These are phyloP conservation scores for Fulvia fulva DNA, from an alignment of 2,329 filamentous ascomycete species.

Conservation along the genomic window DNA sequence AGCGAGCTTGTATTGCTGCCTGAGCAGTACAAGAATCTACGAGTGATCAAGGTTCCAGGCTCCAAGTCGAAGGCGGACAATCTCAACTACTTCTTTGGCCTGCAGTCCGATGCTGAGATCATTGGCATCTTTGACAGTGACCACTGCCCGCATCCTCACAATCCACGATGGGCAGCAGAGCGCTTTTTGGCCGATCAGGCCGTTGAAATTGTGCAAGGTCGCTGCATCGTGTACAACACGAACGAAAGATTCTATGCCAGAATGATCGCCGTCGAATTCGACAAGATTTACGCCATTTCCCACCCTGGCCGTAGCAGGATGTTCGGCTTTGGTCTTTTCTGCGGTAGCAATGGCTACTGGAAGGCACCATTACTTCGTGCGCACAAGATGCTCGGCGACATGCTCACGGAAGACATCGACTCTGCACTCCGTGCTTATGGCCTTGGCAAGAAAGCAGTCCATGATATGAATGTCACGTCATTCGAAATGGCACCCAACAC, in stretches of 20 bases:
- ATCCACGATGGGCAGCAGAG: conserved; percentile 47
- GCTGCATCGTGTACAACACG: conserved; percentile 49
- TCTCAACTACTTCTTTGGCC: conserved; percentile 46
- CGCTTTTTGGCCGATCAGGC: conserved; percentile 41
- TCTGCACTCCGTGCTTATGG: conserved; percentile 46
- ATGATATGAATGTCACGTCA: conserved; percentile 48
- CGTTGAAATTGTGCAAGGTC: conserved; percentile 49
- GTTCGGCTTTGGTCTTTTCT: conserved; percentile 49
- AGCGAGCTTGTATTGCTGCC: conserved; percentile 39
- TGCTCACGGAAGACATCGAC: conserved; percentile 51
- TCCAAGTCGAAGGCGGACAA: conserved; percentile 51
- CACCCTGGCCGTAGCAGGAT: conserved; percentile 47
- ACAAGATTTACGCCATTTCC: conserved; percentile 51
- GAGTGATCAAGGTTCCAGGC: conserved; percentile 46
- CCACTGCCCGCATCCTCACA: conserved; percentile 49
- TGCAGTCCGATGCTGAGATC: conserved; percentile 44
- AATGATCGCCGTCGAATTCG: conserved; percentile 50
- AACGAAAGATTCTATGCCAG: conserved; percentile 41
- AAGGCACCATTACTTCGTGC: conserved; percentile 41
- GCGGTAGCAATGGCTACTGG: conserved; percentile 50
- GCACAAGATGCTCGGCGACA: conserved; percentile 49
- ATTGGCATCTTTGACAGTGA: conserved; percentile 50
- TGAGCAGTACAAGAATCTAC: conserved; percentile 38
- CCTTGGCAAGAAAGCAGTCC: conserved; percentile 42
- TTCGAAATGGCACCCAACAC: conserved; percentile 48